Evolutionary conservation across 495 filamentous ascomycete species (phyloP).

Genomic region (Lophiotrema nucula): DNA sequence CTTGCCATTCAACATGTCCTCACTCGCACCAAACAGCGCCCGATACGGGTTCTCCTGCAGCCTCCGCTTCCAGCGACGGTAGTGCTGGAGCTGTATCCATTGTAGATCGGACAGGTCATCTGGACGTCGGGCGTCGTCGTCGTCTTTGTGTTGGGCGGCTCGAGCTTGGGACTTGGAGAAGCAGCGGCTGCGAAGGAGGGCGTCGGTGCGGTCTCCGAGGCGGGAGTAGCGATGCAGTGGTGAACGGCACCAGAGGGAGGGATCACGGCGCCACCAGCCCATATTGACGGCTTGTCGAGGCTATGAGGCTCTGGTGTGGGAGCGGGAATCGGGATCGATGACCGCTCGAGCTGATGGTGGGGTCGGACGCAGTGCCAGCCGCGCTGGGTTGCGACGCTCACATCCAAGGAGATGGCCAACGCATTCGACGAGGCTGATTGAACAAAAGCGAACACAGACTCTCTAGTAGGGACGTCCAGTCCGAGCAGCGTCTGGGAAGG

Average conservation of each 20-base stretch:
- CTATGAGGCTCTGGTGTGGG: background rate
- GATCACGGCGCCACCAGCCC: slow-evolving; percentile 21
- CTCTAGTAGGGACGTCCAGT: background rate
- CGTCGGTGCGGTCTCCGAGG: slow-evolving; percentile 1
- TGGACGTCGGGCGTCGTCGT: background rate
- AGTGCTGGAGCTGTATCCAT: slow-evolving; percentile 9
- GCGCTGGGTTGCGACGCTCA: background rate
- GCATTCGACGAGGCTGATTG: background rate
- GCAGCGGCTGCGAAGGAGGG: slow-evolving; percentile 11
- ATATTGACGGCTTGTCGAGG: background rate
- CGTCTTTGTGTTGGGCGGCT: slow-evolving; percentile 10
- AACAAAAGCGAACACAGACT: background rate
- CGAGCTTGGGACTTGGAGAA: slow-evolving; percentile 16
- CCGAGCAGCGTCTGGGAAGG: too few relatives aligned
- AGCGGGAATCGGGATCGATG: background rate
- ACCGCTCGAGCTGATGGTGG: background rate
- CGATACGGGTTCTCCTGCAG: slow-evolving; percentile 15
- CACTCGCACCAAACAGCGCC: slow-evolving; percentile 13
- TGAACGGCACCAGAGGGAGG: slow-evolving; percentile 12
- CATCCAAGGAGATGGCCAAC: background rate
- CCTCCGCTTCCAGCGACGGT: slow-evolving; percentile 6
- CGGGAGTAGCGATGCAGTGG: slow-evolving; percentile 8
- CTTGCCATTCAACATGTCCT: slow-evolving; percentile 9
- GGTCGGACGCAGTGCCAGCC: background rate
- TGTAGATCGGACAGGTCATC: slow-evolving; percentile 10